These are phyloP conservation scores for Penicillium canariense DNA, from an alignment of 495 filamentous ascomycete genomes.

Conservation along the genomic window DNA sequence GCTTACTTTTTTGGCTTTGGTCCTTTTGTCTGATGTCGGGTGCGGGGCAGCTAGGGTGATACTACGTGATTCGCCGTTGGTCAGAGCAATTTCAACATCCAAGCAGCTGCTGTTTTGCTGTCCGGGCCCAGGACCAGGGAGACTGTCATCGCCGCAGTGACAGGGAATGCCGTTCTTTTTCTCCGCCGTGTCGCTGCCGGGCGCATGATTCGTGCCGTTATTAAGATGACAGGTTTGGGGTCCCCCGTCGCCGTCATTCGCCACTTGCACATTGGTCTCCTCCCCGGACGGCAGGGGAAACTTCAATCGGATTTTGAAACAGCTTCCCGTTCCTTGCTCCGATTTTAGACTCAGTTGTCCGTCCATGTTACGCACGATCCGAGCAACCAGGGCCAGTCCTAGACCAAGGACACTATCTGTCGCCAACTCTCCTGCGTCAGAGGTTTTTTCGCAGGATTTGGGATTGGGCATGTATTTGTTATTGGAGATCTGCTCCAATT, in stretches of 20 bases:
- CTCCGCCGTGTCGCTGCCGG: background rate
- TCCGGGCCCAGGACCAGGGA: background rate
- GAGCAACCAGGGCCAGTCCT: slow-evolving; percentile 79
- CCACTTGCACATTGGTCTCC: background rate
- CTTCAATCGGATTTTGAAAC: slow-evolving; percentile 54
- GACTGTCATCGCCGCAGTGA: slow-evolving; percentile 14
- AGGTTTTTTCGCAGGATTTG: slow-evolving; percentile 27
- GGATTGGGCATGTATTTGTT: slow-evolving; percentile 45
- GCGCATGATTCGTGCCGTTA: background rate
- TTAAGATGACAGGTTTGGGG: background rate
- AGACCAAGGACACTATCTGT: slow-evolving; percentile 61
- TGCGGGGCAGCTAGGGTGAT: slow-evolving; percentile 10
- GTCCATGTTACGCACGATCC: slow-evolving; percentile 81
- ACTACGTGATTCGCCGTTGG: slow-evolving; percentile 14
- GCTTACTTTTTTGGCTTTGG: background rate
- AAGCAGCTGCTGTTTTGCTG: slow-evolving; percentile 10
- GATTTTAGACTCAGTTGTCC: slow-evolving; percentile 84
- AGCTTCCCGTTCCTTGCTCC: slow-evolving; percentile 75
- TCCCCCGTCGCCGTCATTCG: background rate
- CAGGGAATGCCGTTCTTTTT: slow-evolving; percentile 1
- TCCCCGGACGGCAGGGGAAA: slow-evolving; percentile 25
- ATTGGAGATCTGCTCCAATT: slow-evolving; percentile 78
- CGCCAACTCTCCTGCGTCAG: slow-evolving; percentile 12
- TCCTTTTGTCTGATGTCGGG: background rate
- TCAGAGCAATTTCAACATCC: slow-evolving; percentile 14